Conservation (phyloP, 306 rosid species). For the Vicia villosa region DNA sequence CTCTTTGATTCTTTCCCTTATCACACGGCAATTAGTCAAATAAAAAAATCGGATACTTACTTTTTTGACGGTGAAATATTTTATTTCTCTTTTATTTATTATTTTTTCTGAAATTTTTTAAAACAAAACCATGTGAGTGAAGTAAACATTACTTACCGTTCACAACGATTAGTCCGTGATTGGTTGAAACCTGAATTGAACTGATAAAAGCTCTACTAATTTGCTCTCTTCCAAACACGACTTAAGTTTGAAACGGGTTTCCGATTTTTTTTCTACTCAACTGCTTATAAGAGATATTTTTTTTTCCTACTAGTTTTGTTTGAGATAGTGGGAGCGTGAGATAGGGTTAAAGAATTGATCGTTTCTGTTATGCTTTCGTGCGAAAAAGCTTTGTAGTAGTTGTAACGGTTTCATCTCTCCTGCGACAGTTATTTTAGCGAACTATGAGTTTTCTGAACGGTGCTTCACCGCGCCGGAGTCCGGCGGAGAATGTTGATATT, state of each 20-base stretch:
- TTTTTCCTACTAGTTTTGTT: not conserved
- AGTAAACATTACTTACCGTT: not conserved
- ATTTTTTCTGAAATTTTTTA: not conserved
- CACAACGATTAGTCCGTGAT: constrained; percentile 8
- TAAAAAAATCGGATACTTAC: not conserved
- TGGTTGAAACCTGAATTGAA: not conserved
- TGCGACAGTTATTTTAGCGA: constrained; percentile 67
- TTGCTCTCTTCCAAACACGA: not conserved
- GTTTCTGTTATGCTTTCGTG: constrained; percentile 19
- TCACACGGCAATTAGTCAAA: not conserved
- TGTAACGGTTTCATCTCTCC: constrained; percentile 87
- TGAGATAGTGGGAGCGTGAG: not conserved
- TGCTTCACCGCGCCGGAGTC: constrained; percentile 50
- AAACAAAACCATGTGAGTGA: not conserved
- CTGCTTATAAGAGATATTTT: not conserved
- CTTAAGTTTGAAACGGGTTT: not conserved
- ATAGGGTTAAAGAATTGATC: not conserved
- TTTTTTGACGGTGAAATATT: not conserved
- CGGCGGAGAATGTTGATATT: constrained; percentile 42
- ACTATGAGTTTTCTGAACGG: constrained; percentile 52
- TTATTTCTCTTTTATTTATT: not conserved
- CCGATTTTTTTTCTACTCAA: not conserved
- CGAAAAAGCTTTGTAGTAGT: not conserved
- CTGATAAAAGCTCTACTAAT: not conserved
- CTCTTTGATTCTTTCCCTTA: constrained; percentile 4